Conservation (phyloP, 306 rosid genomes). For the Prunus campanulata region DNA sequence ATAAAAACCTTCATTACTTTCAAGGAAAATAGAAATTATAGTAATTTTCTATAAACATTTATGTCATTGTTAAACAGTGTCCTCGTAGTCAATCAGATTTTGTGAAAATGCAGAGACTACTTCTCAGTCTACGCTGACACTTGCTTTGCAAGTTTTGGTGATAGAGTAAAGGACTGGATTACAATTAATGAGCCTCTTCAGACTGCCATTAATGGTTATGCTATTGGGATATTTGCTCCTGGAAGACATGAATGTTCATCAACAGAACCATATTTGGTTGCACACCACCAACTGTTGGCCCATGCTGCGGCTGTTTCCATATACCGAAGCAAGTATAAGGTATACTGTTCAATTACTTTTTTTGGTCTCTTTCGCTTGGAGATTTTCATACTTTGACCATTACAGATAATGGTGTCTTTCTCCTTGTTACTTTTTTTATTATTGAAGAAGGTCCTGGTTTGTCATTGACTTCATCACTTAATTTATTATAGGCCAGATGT, state of each 20-base stretch:
- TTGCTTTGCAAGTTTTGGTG: conserved; percentile 90
- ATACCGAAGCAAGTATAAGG: conserved; percentile 83
- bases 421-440: not conserved
- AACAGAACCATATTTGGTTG: conserved; percentile 70
- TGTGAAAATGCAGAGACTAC: conserved; percentile 57
- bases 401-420: not conserved
- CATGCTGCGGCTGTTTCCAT: conserved; percentile 78
- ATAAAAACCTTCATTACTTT: not conserved
- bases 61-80: not conserved
- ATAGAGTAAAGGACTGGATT: conserved; percentile 90
- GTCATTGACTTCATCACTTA: not conserved
- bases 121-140: conserved; percentile 78
- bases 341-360: conserved; percentile 19
- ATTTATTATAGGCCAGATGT: not conserved
- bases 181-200: conserved; percentile 89
- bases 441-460: not conserved
- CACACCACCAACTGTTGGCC: conserved; percentile 87
- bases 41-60: not conserved
- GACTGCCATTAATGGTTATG: conserved; percentile 78
- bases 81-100: not conserved
- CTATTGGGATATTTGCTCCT: conserved; percentile 61
- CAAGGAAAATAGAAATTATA: not conserved
- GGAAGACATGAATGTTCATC: conserved; percentile 63
- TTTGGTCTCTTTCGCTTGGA: not conserved
- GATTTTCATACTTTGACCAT: not conserved